Percentiles rank a stretch among this genome's conserved stretches.
Conservation (phyloP, 2,329 filamentous ascomycete species). For the Trichoderma harzianum region DNA sequence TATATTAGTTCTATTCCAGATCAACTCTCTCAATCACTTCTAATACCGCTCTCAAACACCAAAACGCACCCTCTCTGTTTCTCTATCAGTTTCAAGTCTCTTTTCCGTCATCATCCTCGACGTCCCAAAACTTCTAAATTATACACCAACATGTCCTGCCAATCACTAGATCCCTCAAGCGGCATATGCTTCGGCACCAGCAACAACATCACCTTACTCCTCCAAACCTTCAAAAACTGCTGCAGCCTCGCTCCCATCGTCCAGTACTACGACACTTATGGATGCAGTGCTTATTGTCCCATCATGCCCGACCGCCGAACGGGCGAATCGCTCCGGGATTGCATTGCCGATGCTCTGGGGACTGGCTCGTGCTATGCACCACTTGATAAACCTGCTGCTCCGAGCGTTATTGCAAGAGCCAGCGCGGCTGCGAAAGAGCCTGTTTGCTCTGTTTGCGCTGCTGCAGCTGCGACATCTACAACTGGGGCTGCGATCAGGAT, state of each 20-base stretch:
- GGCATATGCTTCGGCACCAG: neutral
- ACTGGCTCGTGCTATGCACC: neutral
- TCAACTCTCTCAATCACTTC: neutral
- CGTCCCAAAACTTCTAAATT: neutral
- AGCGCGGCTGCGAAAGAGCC: no score
- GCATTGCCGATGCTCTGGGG: neutral
- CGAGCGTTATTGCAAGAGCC: no score
- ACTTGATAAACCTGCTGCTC: no score
- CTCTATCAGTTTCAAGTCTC: neutral
- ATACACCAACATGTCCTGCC: neutral
- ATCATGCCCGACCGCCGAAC: neutral
- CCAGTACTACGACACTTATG: neutral
- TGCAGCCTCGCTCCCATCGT: neutral
- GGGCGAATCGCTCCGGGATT: neutral
- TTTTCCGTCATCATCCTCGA: neutral
- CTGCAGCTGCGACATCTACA: no score
- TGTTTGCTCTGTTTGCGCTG: no score
- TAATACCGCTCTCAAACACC: neutral
- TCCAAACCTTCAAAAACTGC: neutral
- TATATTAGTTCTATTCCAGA: neutral
- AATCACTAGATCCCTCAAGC: neutral
- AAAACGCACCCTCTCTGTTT: neutral
- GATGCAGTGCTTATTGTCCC: neutral
- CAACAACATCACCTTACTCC: neutral
- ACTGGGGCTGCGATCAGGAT: no score